Base-by-base conservation (phyloP, 1,139 yeast species). In the Hyphopichia pseudoburtonii region DNA sequence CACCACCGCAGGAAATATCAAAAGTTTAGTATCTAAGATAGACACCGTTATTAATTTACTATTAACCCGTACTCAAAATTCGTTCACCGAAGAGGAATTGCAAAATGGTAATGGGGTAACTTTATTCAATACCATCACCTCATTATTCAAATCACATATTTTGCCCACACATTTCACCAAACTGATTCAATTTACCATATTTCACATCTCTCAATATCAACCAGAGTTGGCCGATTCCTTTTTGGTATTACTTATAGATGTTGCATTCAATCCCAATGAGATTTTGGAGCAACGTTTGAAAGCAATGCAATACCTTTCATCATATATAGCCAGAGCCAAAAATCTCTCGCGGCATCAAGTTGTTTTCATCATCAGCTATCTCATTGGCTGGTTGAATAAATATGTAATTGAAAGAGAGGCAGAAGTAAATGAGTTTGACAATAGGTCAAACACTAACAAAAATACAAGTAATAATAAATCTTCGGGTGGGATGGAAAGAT, bases 121-220 rank as follows among this genome's bases (percentile, higher is more conserved):
- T n/a, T 65, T 86, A 22, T 90, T 83, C 64, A 82, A 84, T 48
- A 83, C 87, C 6, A 68, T 92, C 37, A 77, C 85, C 1, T 78
- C 92, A 2, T 66, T 86, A 26, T 92, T 92, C 70, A 82, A 82
- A 53, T 75, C 88, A 3, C 94, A 86, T 50, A 77, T 92, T 32
- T 67, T 92, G 40, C 95, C 97, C 12, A 92, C 99, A 1, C 96
- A 90, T 61, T 86, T 87, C 57, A 90, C 97, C 9, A 81, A 88
- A 51, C 85, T 90, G 38, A 83, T 88, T 23, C 99, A 92, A 60
- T 92, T 86, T 56, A 66, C 90, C 28, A 61, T 90, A 54, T 92
- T 92, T 60, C 83, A 83, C 51, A 73, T 86, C 14, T 80, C 95
- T 11, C 97, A 90, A 58, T 79, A 80, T 42, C 87, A 86, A 51